Conservation (phyloP, 1,284 basidiomycete species). For the Cutaneotrichosporon sp. region DNA sequence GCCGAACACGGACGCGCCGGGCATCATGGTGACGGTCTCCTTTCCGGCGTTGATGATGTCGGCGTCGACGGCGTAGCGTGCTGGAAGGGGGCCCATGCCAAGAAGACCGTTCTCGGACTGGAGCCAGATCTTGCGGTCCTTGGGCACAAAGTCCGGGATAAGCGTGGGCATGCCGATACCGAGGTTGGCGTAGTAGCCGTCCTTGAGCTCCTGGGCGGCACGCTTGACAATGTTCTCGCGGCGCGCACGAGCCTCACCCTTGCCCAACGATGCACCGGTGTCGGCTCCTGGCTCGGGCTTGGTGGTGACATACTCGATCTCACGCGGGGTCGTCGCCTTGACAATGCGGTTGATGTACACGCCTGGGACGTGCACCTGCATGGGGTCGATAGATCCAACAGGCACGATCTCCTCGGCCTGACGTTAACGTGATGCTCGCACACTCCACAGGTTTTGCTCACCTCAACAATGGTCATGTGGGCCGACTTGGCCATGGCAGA, state of each 20-base stretch:
- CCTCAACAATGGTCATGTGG: slow-evolving; percentile 72
- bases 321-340: slow-evolving; percentile 68
- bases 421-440: too few relatives aligned
- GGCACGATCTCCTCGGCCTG: slow-evolving; percentile 94
- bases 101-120: slow-evolving; percentile 91
- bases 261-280: slow-evolving; percentile 16
- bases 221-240: slow-evolving; percentile 64
- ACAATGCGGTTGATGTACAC: slow-evolving; percentile 86
- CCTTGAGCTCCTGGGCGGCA: slow-evolving; percentile 82
- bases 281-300: slow-evolving; percentile 34
- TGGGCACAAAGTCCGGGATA: slow-evolving; percentile 74
- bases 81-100: slow-evolving; percentile 92
- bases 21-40: slow-evolving; percentile 86
- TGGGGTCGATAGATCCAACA: slow-evolving; percentile 73
- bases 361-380: slow-evolving; percentile 73
- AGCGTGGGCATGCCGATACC: slow-evolving; percentile 86
- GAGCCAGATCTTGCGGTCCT: slow-evolving; percentile 76
- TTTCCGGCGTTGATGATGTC: slow-evolving; percentile 94
- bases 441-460: too few relatives aligned
- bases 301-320: slow-evolving; percentile 67
- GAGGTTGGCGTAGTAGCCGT: slow-evolving; percentile 76
- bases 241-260: slow-evolving; percentile 48
- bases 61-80: slow-evolving; percentile 76
- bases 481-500: slow-evolving; percentile 83
- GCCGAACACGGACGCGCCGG: slow-evolving; percentile 83